Evolutionary conservation across 2,329 filamentous ascomycete species (phyloP).

Genomic region (Colletotrichum paranaense): DNA sequence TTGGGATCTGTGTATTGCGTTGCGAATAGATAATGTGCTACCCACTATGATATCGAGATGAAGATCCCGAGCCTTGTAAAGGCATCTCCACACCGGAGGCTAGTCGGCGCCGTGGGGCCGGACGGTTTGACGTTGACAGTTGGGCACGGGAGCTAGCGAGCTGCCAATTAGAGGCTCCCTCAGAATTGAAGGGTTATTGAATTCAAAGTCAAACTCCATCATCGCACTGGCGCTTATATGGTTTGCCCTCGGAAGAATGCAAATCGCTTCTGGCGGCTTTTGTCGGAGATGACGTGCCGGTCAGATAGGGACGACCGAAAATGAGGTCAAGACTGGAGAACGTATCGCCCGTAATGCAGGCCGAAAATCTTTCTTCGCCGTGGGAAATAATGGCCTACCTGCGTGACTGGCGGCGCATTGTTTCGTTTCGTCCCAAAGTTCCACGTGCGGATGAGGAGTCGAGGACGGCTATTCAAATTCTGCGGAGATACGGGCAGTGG

Average conservation of each 20-base stretch:
- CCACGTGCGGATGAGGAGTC: constrained; percentile 27
- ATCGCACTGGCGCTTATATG: background rate
- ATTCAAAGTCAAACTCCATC: background rate
- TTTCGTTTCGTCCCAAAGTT: constrained; percentile 32
- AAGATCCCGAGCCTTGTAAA: background rate
- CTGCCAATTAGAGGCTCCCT: constrained; percentile 9
- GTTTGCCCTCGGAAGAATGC: constrained; percentile 2
- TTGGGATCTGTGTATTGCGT: constrained; percentile 6
- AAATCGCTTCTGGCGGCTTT: constrained; percentile 9
- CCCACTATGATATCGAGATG: background rate
- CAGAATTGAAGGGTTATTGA: background rate
- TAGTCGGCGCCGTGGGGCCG: constrained; percentile 23
- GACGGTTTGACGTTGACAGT: constrained; percentile 29
- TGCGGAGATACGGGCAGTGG: background rate
- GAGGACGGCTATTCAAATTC: constrained; percentile 18
- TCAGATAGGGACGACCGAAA: constrained; percentile 7
- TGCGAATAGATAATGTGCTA: constrained; percentile 16
- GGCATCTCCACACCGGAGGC: constrained; percentile 13
- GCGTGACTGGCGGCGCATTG: constrained; percentile 16
- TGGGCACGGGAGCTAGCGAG: constrained; percentile 10
- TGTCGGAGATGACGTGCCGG: constrained; percentile 11
- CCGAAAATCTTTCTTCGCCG: background rate
- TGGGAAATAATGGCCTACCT: background rate
- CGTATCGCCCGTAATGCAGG: background rate
- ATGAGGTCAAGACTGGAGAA: constrained; percentile 6